These are phyloP conservation scores for Tulasnella sp. DNA, from an alignment of 768 basidiomycete genomes.

Conservation along the genomic window DNA sequence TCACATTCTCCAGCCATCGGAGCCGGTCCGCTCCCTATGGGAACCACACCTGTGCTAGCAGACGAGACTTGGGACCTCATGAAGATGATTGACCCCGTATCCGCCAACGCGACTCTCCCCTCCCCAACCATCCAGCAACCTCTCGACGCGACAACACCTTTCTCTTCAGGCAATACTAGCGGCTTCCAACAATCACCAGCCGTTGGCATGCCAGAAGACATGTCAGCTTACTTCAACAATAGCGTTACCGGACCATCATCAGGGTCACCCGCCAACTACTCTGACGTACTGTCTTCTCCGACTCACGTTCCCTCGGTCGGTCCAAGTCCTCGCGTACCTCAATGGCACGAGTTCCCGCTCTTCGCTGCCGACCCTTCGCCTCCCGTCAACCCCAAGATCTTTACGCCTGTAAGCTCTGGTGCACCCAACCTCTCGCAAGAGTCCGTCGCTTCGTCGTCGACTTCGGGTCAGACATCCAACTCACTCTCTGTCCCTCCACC, in stretches of 20 bases:
- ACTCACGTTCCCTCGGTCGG: neutral
- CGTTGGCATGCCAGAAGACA: neutral
- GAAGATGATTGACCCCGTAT: neutral
- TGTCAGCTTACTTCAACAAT: neutral
- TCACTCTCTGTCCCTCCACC: neutral
- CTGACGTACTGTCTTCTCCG: neutral
- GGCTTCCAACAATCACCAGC: neutral
- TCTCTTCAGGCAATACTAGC: neutral
- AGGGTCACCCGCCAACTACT: neutral
- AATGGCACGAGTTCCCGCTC: neutral
- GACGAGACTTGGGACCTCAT: neutral
- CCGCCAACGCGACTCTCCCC: neutral
- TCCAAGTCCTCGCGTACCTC: slow-evolving; percentile 6
- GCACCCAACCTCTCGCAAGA: neutral
- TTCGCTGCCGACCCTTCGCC: slow-evolving; percentile 1
- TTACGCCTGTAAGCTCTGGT: neutral
- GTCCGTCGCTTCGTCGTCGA: neutral
- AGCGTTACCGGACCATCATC: neutral
- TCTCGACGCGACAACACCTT: neutral
- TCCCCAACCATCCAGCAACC: slow-evolving; percentile 10
- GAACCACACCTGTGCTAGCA: neutral
- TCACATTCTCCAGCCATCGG: neutral
- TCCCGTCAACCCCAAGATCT: neutral
- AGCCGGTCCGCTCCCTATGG: neutral
- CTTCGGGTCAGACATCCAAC: neutral